phyloP scores from a whole-genome alignment of 176 grass and related monocot species.

The Sorghum bicolor region DNA sequence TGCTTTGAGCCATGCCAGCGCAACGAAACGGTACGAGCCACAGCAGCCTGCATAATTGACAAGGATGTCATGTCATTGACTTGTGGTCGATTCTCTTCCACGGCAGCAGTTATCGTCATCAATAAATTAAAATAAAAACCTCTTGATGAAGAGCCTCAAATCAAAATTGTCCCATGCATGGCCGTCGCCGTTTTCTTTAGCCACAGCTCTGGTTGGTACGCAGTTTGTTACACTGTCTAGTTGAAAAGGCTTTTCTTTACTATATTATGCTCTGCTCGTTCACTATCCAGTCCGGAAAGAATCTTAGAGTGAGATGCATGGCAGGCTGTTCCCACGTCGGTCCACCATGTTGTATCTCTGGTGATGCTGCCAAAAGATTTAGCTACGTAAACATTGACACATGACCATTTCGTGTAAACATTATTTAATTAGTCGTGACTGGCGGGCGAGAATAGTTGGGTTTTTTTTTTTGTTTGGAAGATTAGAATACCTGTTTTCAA shows the following conservation, averaged over 20 bases:
- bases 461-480: too few relatives aligned
- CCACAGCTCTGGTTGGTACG: background rate
- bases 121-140: constrained; percentile 6
- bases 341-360: background rate
- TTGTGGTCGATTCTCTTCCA: constrained; percentile 2
- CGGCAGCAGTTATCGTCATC: background rate
- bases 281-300: background rate
- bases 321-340: background rate
- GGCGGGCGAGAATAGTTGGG: background rate
- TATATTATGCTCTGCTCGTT: background rate
- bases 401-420: background rate
- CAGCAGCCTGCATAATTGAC: background rate
- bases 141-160: background rate
- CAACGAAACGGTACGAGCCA: background rate
- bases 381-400: constrained; percentile 16
- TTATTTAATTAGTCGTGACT: background rate
- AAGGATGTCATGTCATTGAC: constrained; percentile 22
- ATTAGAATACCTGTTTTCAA: background rate
- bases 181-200: background rate
- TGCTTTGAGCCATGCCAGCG: too few relatives aligned
- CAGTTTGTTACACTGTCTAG: constrained; percentile 10
- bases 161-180: background rate
- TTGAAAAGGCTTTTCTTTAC: background rate
- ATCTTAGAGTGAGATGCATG: constrained; percentile 1
- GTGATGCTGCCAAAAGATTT: background rate